These are phyloP conservation scores for Alternaria angustiovoidea DNA, from an alignment of 2,329 filamentous ascomycete species.

Conservation along the genomic window DNA sequence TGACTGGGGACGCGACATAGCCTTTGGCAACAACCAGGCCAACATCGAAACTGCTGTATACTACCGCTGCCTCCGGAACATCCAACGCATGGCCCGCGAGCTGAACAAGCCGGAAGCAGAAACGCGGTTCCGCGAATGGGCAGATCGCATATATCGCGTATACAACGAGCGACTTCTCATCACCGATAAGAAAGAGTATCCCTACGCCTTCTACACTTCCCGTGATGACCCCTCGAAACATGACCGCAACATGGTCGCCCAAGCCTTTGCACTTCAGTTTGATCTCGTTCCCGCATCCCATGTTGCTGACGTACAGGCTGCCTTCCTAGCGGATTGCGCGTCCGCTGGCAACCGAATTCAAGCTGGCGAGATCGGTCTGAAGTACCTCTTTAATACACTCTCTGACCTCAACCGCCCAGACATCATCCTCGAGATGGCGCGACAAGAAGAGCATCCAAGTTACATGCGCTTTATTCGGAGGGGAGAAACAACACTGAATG, in stretches of 20 bases:
- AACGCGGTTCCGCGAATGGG: slow-evolving; percentile 27
- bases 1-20: slow-evolving; percentile 56
- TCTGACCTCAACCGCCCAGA: slow-evolving; percentile 49
- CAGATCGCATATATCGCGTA: slow-evolving; percentile 28
- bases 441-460: slow-evolving; percentile 58
- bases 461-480: slow-evolving; percentile 59
- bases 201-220: slow-evolving; percentile 52
- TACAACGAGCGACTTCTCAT: slow-evolving; percentile 34
- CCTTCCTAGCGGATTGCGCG: slow-evolving; percentile 15
- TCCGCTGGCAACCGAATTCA: slow-evolving; percentile 45
- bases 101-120: slow-evolving; percentile 21
- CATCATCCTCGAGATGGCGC: slow-evolving; percentile 55
- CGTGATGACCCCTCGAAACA: neutral
- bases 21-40: slow-evolving; percentile 55
- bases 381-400: slow-evolving; percentile 54
- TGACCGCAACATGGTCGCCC: neutral
- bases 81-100: slow-evolving; percentile 48
- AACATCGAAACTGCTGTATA: slow-evolving; percentile 58
- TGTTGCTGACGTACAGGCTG: neutral
- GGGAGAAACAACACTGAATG: slow-evolving; percentile 55
- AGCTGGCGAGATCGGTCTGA: slow-evolving; percentile 55
- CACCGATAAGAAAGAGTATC: slow-evolving; percentile 32
- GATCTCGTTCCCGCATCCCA: neutral
- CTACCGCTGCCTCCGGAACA: slow-evolving; percentile 45
- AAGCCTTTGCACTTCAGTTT: neutral